phyloP scores from a whole-genome alignment of 2,329 filamentous ascomycete species.

The Drechslerella stenobrocha region DNA sequence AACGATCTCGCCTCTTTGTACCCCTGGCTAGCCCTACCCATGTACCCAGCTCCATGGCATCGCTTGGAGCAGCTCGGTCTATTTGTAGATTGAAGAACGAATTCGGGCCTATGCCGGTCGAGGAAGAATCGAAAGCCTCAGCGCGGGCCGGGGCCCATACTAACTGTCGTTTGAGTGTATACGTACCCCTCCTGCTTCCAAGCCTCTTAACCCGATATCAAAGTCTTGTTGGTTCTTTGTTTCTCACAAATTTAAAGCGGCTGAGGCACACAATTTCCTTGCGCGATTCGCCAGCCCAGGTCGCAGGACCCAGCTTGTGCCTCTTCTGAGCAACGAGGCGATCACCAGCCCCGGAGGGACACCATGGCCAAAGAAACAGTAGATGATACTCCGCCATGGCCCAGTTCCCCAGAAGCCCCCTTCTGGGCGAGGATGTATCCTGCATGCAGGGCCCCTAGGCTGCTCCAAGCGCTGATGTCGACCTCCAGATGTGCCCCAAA shows the following conservation, averaged over 20 bases:
- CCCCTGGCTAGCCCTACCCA: neutral
- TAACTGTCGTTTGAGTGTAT: no score
- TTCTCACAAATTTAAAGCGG: no score
- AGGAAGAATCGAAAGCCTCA: no score
- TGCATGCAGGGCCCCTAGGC: constrained; percentile 33
- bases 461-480: constrained; percentile 13
- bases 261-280: neutral
- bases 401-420: constrained; percentile 33
- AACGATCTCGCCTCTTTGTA: constrained; percentile 1
- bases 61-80: neutral
- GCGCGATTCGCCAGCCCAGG: neutral
- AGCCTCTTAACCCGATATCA: no score
- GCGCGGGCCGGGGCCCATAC: no score
- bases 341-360: no score
- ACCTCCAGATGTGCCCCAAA: constrained; percentile 42
- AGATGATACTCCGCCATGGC: no score
- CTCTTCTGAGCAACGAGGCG: constrained; percentile 1
- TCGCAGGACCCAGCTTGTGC: no score
- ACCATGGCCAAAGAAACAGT: no score
- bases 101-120: no score
- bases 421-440: constrained; percentile 47
- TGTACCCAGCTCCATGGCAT: neutral
- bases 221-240: no score
- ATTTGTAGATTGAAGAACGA: neutral
- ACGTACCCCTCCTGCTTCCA: no score